Evolutionary conservation across 306 rosid genomes (phyloP), one percentile per base, ranked within the genome.

Genomic region (Prinsepia uniflora): DNA sequence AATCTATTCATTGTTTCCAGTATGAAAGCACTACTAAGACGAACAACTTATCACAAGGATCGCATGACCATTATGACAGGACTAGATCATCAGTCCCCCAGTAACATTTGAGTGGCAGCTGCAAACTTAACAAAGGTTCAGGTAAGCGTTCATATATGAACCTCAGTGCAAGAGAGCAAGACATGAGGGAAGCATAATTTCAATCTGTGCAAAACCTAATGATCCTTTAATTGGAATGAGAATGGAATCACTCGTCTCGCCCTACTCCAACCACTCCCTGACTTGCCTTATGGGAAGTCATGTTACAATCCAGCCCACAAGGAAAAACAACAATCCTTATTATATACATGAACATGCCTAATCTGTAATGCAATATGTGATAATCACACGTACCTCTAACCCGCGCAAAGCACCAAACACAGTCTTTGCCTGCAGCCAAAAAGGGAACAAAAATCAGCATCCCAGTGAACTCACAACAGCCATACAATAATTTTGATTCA

Each of bases 341-440:
- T 19, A 40, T 20, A 52, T 13, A 13, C 45, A 62, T 40, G n/a
- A 10, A 22, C 15, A 9, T 7, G 57, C 57, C 67, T 45, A 53
- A 20, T 56, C 4, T 11, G 30, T 4, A 63, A 74, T 30, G 61
- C 20, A 59, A 42, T 42, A 20, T 24, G 13, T 7, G 73, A 67
- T 20, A 80, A 56, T 41, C 36, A 19, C 19, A 39, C 55, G 54
- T 86, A 86, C 90, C 90, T 86, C 90, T 80, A 86, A 81, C 17
- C 79, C 90, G 68, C 90, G 74, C 60, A 86, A 70, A 9, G 90
- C 90, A 18, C 90, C 90, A 60, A 83, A 86, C 34, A 86, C 86
- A 50, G 90, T 86, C 36, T 72, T 68, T 63, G 87, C 87, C 90
- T 86, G 85, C 81, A 76, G 53, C 41, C 74, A 5, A 49, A 65